Percentiles rank a stretch among this genome's conserved stretches.
phyloP scores from a whole-genome alignment of 345 rosid genomes.

The Populus deltoides region DNA sequence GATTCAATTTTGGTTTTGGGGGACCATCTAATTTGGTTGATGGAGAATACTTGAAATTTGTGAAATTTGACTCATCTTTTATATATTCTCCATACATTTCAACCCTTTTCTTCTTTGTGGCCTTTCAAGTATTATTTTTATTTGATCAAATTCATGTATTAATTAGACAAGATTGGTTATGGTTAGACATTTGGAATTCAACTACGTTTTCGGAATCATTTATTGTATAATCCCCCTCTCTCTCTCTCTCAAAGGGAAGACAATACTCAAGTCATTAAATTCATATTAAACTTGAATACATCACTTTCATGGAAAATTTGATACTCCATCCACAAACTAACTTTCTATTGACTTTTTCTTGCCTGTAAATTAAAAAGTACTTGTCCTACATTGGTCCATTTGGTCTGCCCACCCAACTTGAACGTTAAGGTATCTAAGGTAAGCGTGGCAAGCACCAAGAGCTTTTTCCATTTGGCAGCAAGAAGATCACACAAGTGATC shows the following conservation, averaged over 20 bases:
- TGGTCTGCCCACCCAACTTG: conserved; percentile 2
- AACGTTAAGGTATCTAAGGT: neutral
- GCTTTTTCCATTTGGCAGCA: neutral
- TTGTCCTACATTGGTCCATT: neutral
- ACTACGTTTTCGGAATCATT: neutral
- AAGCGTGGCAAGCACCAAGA: neutral
- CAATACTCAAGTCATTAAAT: neutral
- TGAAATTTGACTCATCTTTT: neutral
- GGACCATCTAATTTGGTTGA: conserved; percentile 6
- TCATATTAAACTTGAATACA: neutral
- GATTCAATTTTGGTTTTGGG: conserved; percentile 6
- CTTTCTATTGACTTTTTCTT: neutral
- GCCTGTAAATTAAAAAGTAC: neutral
- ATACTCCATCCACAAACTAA: neutral
- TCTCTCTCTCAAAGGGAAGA: neutral
- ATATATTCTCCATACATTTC: neutral
- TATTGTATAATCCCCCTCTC: neutral
- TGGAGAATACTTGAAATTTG: conserved; percentile 5
- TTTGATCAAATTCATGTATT: neutral
- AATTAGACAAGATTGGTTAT: neutral
- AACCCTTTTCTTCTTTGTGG: neutral
- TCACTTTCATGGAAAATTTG: neutral
- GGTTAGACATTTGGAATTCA: neutral
- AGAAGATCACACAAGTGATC: neutral
- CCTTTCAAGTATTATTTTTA: neutral